Evolutionary conservation across 2,329 filamentous ascomycete genomes (phyloP), one percentile per base, ranked within the genome.

Genomic region (Escovopsis sp.): DNA sequence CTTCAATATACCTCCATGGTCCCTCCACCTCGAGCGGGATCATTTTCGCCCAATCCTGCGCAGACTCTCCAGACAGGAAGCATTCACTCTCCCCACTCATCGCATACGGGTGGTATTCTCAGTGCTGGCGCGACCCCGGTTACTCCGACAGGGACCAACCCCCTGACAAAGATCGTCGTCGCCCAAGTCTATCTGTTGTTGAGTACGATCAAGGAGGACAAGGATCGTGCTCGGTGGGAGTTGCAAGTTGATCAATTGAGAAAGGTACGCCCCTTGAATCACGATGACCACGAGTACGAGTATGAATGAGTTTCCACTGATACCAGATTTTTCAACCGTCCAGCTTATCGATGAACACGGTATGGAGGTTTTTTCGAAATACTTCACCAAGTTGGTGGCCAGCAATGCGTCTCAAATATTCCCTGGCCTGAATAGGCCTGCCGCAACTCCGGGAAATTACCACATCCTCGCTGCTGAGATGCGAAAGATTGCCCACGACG

Each of bases 311-410:
- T 45, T 36, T 46, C 26, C 36, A 39, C 49, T 58, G 40, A 60
- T 48, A n/a, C 36, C 30, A 12, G 28, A 38, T 36, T 34, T 23
- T 38, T 44, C 23, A 23, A 23, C 23, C 23, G 23, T 23, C 23
- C 50, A 94, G 85, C 80, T 96, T 61, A 82, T 96, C 68, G 82
- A 94, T 77, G 88, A 89, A 57, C 82, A 94, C 87, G 88, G 88
- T 59, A 98, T 98, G 89, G 93, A 98, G 73, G 87, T 95, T 59
- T 95, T 88, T 62, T 80, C 85, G 47, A 93, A 88, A 70, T 95
- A 91, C 64, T 94, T 98, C 65, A 81, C 86, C 63, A 85, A 89
- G 64, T 73, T 96, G 60, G 77, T 98, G 58, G 83, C 82, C 64
- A 81, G 82, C 66, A 95, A 95, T 77, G 86, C 88, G 55, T 70